Evolutionary conservation across 1,139 yeast genomes (phyloP).

Genomic region (Candida tropicalis): DNA sequence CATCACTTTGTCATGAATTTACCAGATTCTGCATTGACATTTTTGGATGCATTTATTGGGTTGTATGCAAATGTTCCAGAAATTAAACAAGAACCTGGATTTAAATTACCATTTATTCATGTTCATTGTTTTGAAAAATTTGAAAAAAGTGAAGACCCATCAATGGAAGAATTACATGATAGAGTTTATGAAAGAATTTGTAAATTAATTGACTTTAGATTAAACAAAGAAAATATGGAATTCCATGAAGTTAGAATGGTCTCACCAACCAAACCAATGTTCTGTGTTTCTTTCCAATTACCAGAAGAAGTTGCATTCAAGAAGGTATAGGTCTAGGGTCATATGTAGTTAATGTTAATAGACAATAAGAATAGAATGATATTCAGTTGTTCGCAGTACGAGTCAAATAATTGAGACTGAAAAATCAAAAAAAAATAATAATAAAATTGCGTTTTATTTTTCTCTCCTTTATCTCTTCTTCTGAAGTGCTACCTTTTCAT

Average conservation of each 20-base stretch:
- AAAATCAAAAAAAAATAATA: too few relatives aligned
- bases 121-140: slow-evolving; percentile 94
- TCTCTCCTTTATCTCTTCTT: too few relatives aligned
- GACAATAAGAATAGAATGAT: too few relatives aligned
- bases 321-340: slow-evolving; percentile 10
- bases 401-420: too few relatives aligned
- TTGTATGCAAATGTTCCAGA: slow-evolving; percentile 51
- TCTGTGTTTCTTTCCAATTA: slow-evolving; percentile 76
- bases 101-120: slow-evolving; percentile 72
- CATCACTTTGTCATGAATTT: slow-evolving; percentile 91
- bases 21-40: slow-evolving; percentile 92
- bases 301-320: slow-evolving; percentile 79
- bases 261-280: slow-evolving; percentile 97
- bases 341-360: slow-evolving; percentile 3
- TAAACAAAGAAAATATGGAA: slow-evolving; percentile 48
- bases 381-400: too few relatives aligned
- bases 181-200: slow-evolving; percentile 65
- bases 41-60: slow-evolving; percentile 75
- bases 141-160: slow-evolving; percentile 59
- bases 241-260: slow-evolving; percentile 91
- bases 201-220: slow-evolving; percentile 50
- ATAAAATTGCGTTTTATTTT: too few relatives aligned
- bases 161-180: slow-evolving; percentile 60
- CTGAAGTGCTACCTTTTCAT: too few relatives aligned
- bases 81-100: slow-evolving; percentile 41